Evolutionary conservation across 2,329 filamentous ascomycete species (phyloP).

Genomic region (Hymenoscyphus occultus): DNA sequence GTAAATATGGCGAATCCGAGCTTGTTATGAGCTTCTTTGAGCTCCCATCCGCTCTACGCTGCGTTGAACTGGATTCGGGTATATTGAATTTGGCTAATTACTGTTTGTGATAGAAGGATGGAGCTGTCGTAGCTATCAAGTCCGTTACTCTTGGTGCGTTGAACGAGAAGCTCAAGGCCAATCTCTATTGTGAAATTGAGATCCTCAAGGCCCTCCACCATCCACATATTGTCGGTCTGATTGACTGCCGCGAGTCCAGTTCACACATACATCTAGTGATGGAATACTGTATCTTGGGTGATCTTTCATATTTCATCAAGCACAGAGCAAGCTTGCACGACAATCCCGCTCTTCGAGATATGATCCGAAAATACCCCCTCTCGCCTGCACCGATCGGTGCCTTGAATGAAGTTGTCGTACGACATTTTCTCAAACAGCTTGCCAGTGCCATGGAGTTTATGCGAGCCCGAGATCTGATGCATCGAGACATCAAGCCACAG

Average conservation of each 20-base stretch:
- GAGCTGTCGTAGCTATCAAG: conserved; percentile 89
- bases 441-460: conserved; percentile 89
- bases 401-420: conserved; percentile 93
- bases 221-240: conserved; percentile 93
- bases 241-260: conserved; percentile 85
- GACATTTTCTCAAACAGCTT: conserved; percentile 95
- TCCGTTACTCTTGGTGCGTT: conserved; percentile 88
- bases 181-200: conserved; percentile 90
- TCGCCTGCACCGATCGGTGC: conserved; percentile 65
- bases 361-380: conserved; percentile 91
- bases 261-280: conserved; percentile 95
- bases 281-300: conserved; percentile 96
- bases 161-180: conserved; percentile 94
- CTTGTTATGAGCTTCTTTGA: neutral
- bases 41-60: neutral
- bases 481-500: conserved; percentile 96
- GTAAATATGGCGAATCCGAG: conserved; percentile 50
- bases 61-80: neutral
- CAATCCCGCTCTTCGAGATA: conserved; percentile 79
- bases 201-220: conserved; percentile 93
- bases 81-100: conserved; percentile 21
- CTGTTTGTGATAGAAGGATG: conserved; percentile 58
- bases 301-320: conserved; percentile 94
- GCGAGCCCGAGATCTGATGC: conserved; percentile 79
- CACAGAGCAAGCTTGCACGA: conserved; percentile 78